Conservation (phyloP, 106 monocot genomes). For the Cymbidium sinense region DNA sequence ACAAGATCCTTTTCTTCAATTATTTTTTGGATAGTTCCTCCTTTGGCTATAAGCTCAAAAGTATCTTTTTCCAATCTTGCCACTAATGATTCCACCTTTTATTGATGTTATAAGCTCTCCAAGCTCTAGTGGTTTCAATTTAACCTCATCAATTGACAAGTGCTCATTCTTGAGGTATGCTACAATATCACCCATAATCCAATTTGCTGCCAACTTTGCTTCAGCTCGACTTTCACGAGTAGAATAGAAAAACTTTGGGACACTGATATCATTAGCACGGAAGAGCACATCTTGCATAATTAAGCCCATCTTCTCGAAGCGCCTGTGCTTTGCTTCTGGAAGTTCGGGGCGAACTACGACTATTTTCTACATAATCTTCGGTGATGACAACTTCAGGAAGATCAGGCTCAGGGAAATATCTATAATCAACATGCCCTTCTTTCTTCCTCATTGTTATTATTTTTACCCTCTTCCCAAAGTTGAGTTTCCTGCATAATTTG, state of each 20-base stretch:
- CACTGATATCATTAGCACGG: conserved; percentile 72
- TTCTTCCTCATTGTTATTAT: conserved; percentile 95
- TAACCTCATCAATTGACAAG: conserved; percentile 81
- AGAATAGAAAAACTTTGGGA: conserved; percentile 76
- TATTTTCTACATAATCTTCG: conserved; percentile 54
- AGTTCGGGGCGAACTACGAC: conserved; percentile 67
- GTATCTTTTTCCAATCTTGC: conserved; percentile 94
- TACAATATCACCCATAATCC: conserved; percentile 99
- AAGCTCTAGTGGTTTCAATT: conserved; percentile 72
- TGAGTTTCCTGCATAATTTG: too few species aligned
- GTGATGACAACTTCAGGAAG: conserved; percentile 83
- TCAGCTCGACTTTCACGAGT: conserved; percentile 70
- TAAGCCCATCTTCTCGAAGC: conserved; percentile 80
- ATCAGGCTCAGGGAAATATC: conserved; percentile 98
- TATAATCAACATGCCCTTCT: conserved; percentile 93
- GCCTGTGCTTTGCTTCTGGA: conserved; percentile 85
- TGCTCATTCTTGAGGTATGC: conserved; percentile 86
- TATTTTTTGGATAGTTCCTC: conserved; percentile 82
- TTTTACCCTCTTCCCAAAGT: conserved; percentile 95
- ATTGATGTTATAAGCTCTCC: conserved; percentile 89
- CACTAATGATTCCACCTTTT: conserved; percentile 85
- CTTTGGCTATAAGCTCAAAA: conserved; percentile 81
- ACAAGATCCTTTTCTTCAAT: conserved; percentile 90
- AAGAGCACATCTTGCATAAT: conserved; percentile 95
- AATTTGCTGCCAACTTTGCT: conserved; percentile 85